Evolutionary conservation across 2,329 filamentous ascomycete species (phyloP).

Genomic region (Arthrobotrys pseudoclavata): DNA sequence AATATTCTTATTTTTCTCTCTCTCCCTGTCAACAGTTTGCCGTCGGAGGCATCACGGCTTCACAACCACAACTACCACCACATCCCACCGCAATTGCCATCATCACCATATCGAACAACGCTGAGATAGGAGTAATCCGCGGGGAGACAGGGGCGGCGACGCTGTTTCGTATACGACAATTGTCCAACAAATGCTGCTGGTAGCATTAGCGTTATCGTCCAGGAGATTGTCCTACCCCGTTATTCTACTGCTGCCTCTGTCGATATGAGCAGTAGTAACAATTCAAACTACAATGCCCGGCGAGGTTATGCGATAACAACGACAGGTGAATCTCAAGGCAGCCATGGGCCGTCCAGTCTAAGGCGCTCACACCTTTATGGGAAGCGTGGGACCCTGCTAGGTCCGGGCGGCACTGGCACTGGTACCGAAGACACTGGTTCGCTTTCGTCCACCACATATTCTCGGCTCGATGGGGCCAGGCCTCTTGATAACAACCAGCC

Average conservation of each 20-base stretch:
- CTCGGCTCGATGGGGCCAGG: constrained; percentile 38
- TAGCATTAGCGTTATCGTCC: constrained; percentile 38
- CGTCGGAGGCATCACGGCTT: constrained; percentile 19
- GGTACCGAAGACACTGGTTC: constrained; percentile 23
- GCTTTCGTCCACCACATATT: constrained; percentile 31
- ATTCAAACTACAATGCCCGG: constrained; percentile 48
- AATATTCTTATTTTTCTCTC: constrained; percentile 15
- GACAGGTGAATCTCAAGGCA: constrained; percentile 40
- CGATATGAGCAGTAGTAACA: constrained; percentile 47
- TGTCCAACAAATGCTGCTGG: constrained; percentile 39
- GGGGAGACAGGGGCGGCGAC: constrained; percentile 6
- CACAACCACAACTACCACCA: constrained; percentile 3
- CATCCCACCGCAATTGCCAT: constrained; percentile 2
- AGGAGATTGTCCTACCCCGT: constrained; percentile 41
- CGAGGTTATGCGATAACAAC: constrained; percentile 40
- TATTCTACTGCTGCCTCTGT: constrained; percentile 39
- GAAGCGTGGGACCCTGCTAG: constrained; percentile 31
- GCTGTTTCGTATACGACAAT: constrained; percentile 24
- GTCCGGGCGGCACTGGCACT: constrained; percentile 9
- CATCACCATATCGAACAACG: background rate
- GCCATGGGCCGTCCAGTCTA: constrained; percentile 31
- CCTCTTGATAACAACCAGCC: constrained; percentile 12
- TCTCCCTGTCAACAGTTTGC: background rate
- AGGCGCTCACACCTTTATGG: constrained; percentile 53
- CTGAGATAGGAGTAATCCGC: background rate